These are phyloP conservation scores for Allomyces javanicus DNA, from an alignment of 192 early-diverging fungal genomes.

Conservation along the genomic window DNA sequence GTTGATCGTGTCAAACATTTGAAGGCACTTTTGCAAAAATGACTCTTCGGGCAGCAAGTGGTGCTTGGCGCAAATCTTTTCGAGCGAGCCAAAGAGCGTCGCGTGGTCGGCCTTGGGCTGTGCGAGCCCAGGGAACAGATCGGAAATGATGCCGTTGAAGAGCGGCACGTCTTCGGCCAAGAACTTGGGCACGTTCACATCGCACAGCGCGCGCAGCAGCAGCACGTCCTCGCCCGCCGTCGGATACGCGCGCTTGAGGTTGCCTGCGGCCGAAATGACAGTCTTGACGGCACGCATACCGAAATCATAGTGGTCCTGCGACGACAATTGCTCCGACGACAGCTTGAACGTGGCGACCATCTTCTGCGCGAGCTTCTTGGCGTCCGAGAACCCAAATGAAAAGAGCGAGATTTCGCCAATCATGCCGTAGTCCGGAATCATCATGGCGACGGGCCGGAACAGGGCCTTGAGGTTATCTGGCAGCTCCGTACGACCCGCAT, in stretches of 20 bases:
- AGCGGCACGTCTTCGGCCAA: conserved; percentile 85
- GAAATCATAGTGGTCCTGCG: conserved; percentile 98
- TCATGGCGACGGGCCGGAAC: conserved; percentile 98
- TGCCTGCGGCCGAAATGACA: conserved; percentile 93
- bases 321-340: conserved; percentile 80
- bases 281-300: conserved; percentile 95
- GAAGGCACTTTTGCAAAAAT: conserved; percentile 94
- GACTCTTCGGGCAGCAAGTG: conserved; percentile 50
- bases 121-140: conserved; percentile 87
- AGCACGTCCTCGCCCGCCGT: conserved; percentile 67
- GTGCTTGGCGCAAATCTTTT: conserved; percentile 53
- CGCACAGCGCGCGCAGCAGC: conserved; percentile 85
- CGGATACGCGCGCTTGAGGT: conserved; percentile 78
- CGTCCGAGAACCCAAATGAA: conserved; percentile 95
- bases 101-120: conserved; percentile 59
- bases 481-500: conserved; percentile 91
- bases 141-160: conserved; percentile 65
- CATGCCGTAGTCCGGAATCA: conserved; percentile 84
- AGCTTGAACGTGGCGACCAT: conserved; percentile 96
- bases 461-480: conserved; percentile 98
- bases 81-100: conserved; percentile 47
- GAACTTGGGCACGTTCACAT: conserved; percentile 94
- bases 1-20: conserved; percentile 92
- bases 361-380: conserved; percentile 80
- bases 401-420: conserved; percentile 99